Base-by-base conservation (phyloP, 352 stramenopile species). In the Hyaloperonospora arabidopsidis region DNA sequence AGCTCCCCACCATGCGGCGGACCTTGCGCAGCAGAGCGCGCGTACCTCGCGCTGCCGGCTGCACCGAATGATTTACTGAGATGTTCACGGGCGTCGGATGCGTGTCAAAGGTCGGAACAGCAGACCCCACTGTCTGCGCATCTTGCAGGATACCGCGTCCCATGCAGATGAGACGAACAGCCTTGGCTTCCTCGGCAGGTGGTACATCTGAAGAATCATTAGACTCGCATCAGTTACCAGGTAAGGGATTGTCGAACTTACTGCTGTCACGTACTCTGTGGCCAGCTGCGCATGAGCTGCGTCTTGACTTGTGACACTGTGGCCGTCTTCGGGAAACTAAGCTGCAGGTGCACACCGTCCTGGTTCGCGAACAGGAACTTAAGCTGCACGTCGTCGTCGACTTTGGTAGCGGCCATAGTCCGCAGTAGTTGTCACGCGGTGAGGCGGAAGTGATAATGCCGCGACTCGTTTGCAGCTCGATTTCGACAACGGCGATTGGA, bases 51-150 rank as follows among this genome's bases (percentile, higher is more conserved):
- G 67, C 49, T 17, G 50, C 39, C 4, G 67, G 48, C 28, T 67
- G 45, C 12, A 73, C 45, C 54, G 66, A 82, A 23, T 72, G 72
- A 29, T 87, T 85, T 57, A 88, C 72, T 11, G 86, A 90, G 2
- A 98, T 89, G 72, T 98, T 98, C 44, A 98, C 79, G n/a, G 93
- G 93, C 65, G 93, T 98, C 43, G 93, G 84, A 59, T 98, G 90
- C 36, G 88, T 97, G 45, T 91, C 77, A 65, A 97, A 98, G n/a
- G 81, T 71, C 11, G 93, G 93, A 2, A 98, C 72, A 49, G 74
- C 83, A 18, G 73, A 65, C 44, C 80, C 69, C 18, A 98, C 74
- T 40, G 87, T 95, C 61, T 93, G 79, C 18, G 81, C 56, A 56
- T 97, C 89, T 61, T 95, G 87, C 34, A 98, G 65, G 55, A 97